A percentile compares a stretch with the other conserved stretches of the same genome.
These are phyloP conservation scores for Pythium utonaiense DNA, from an alignment of 352 stramenopile species.

Conservation along the genomic window DNA sequence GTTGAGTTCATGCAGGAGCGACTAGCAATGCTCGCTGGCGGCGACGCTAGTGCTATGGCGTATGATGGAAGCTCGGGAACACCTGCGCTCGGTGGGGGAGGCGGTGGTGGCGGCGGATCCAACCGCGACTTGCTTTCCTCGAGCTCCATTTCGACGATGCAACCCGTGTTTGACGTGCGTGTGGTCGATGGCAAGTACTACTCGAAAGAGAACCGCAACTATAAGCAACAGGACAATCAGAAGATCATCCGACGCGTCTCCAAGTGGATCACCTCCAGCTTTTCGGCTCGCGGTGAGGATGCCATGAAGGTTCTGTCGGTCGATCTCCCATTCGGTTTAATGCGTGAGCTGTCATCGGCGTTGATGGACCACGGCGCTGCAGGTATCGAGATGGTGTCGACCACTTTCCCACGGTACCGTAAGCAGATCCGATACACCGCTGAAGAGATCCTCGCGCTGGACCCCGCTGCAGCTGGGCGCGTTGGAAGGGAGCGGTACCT, in stretches of 20 bases:
- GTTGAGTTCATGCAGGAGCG: conserved; percentile 63
- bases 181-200: conserved; percentile 70
- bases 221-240: conserved; percentile 63
- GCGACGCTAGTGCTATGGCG: conserved; percentile 1
- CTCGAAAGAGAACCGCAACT: conserved; percentile 60
- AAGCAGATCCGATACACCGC: conserved; percentile 81
- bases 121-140: conserved; percentile 6
- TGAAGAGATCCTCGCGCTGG: conserved; percentile 65
- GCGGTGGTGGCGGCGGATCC: conserved; percentile 4
- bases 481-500: conserved; percentile 65
- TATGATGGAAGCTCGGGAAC: conserved; percentile 3
- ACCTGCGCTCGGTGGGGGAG: neutral
- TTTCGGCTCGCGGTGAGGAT: conserved; percentile 66
- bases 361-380: conserved; percentile 68
- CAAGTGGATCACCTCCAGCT: conserved; percentile 84
- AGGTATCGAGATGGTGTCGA: conserved; percentile 53
- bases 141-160: conserved; percentile 22
- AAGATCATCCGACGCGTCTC: conserved; percentile 80
- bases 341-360: conserved; percentile 77
- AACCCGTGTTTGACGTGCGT: conserved; percentile 75
- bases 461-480: conserved; percentile 41
- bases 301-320: conserved; percentile 83
- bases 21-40: conserved; percentile 20
- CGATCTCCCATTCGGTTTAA: conserved; percentile 71
- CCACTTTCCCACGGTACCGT: conserved; percentile 65